Evolutionary conservation across 495 filamentous ascomycete species (phyloP).

Genomic region (Amniculicola lignicola): DNA sequence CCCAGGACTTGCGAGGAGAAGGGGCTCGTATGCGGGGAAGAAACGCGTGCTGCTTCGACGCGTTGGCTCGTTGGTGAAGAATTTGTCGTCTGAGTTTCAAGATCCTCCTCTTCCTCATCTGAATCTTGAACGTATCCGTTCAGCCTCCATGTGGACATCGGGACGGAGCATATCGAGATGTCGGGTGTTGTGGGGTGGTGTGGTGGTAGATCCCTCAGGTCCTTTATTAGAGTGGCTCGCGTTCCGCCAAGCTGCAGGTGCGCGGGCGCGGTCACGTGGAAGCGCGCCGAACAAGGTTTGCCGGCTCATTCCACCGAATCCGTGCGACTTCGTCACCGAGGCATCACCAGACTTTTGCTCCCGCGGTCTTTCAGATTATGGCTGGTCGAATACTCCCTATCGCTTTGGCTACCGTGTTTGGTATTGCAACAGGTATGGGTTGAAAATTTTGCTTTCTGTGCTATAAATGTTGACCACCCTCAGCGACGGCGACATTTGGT

Average conservation of each 20-base stretch:
- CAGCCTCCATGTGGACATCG: slow-evolving; percentile 33
- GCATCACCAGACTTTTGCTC: background rate
- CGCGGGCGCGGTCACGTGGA: too few species aligned
- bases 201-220: background rate
- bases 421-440: slow-evolving; percentile 22
- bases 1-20: too few species aligned
- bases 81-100: slow-evolving; percentile 14
- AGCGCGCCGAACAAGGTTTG: too few species aligned
- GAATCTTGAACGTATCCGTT: slow-evolving; percentile 32
- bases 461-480: background rate
- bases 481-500: slow-evolving; percentile 20
- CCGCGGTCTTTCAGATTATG: too few species aligned
- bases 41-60: background rate
- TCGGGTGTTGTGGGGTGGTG: background rate
- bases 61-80: background rate
- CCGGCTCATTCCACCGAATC: too few species aligned
- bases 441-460: too few species aligned
- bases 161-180: slow-evolving; percentile 24
- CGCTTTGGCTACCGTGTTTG: slow-evolving; percentile 18
- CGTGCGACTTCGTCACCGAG: background rate
- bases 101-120: slow-evolving; percentile 34
- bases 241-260: too few species aligned
- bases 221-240: too few species aligned
- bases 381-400: slow-evolving; percentile 15
- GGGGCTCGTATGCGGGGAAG: background rate